phyloP scores from a whole-genome alignment of 257 asterid genomes.

The Scutellaria baicalensis region DNA sequence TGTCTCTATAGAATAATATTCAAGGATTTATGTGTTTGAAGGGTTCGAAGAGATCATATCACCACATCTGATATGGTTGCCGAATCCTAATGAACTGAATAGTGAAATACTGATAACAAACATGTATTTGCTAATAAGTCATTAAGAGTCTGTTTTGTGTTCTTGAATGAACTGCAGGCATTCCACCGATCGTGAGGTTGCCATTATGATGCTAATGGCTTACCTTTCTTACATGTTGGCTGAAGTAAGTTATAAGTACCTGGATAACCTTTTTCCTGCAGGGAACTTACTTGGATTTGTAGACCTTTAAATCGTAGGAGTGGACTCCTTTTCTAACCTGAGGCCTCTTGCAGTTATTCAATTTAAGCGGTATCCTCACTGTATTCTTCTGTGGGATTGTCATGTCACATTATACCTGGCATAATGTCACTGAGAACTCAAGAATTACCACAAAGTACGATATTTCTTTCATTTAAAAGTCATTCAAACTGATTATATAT shows the following conservation, averaged over 20 bases:
- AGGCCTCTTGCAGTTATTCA: slow-evolving; percentile 55
- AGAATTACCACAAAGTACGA: slow-evolving; percentile 92
- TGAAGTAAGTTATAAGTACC: slow-evolving; percentile 85
- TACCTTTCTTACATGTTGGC: slow-evolving; percentile 94
- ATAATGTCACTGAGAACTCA: slow-evolving; percentile 96
- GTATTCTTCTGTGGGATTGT: slow-evolving; percentile 98
- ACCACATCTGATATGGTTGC: not conserved
- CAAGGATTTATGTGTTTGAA: not conserved
- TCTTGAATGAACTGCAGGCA: slow-evolving; percentile 52
- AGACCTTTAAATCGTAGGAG: not conserved
- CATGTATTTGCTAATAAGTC: not conserved
- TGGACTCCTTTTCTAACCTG: slow-evolving; percentile 13
- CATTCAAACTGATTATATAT: not conserved
- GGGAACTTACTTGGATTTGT: not conserved
- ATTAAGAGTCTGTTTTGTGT: not conserved
- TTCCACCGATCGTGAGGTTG: slow-evolving; percentile 98
- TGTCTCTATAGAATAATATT: not conserved
- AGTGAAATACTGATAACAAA: not conserved
- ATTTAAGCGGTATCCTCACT: slow-evolving; percentile 92
- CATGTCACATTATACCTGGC: slow-evolving; percentile 99
- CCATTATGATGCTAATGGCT: slow-evolving; percentile 97
- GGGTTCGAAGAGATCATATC: not conserved
- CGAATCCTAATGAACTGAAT: not conserved
- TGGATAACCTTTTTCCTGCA: not conserved
- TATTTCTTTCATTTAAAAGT: not conserved